Evolutionary conservation across 352 stramenopile species (phyloP), one percentile per base, ranked within the genome.

Genomic region (Pythium aquatile): DNA sequence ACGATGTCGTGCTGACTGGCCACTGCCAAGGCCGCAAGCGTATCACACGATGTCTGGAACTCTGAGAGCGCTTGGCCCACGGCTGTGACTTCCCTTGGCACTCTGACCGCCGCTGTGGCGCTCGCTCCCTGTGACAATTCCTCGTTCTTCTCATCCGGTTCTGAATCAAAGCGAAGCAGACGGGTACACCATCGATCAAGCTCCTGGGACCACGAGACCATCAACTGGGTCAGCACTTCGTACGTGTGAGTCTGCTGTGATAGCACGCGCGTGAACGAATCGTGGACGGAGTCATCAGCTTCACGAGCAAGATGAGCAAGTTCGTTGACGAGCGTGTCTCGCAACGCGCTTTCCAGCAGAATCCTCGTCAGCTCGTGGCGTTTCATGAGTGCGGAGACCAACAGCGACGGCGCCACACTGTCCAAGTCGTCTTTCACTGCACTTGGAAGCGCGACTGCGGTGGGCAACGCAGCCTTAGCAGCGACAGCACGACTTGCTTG

Each of bases 361-460:
- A 88, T 33, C 0, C 51, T 47, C 55, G 61, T 60, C 4, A 79
- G 48, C 9, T 75, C 74, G 53, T 77, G 78, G 5, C 80, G 78
- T 54, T 90, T 88, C 0, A 54, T 20, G 3, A 91, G 65, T 13
- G 80, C 69, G 3, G 80, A 84, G 13, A 87, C 68, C 30, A 91
- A 63, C 17, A 91, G 65, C 20, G 83, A 91, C 39, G 83, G 83
- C 20, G 74, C 44, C 32, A 70, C 53, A 17, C 66, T 28, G 1
- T 74, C 35, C 13, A 47, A 53, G 8, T 52, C 26, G 8, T 49
- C 58, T 59, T 51, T 26, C 11, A 55, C 46, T 26, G 16, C 29
- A 56, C 9, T 39, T 3, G 17, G 24, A 3, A 17, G 16, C 8
- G 0, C 9, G 17, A 32, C n/a, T 48, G 35, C 33, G 32, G 46